These are phyloP conservation scores for Aspergillus vadensis DNA, from an alignment of 2,329 filamentous ascomycete species.

Conservation along the genomic window DNA sequence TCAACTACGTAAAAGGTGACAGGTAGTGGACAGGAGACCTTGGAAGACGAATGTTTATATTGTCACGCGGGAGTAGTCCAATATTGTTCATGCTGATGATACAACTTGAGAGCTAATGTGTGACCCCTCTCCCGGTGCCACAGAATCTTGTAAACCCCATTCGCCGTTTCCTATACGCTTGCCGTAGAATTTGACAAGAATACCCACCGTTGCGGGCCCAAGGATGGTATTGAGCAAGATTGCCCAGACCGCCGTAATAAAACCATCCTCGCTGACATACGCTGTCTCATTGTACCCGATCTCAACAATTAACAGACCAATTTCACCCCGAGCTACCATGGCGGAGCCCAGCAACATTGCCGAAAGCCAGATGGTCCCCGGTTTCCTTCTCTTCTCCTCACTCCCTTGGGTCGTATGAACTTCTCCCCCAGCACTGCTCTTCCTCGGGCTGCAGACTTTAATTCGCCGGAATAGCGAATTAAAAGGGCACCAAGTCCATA, in stretches of 20 bases:
- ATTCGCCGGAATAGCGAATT: background rate
- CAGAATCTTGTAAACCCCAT: conserved; percentile 28
- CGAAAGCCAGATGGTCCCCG: conserved; percentile 18
- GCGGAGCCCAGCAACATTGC: conserved; percentile 33
- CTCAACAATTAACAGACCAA: conserved; percentile 36
- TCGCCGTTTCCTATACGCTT: conserved; percentile 25
- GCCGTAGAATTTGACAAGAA: conserved; percentile 28
- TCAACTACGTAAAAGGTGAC: too few species aligned
- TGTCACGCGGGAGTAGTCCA: too few species aligned
- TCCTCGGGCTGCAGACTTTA: background rate
- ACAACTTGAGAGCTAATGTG: too few species aligned
- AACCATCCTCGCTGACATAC: conserved; percentile 41
- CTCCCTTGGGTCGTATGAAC: too few species aligned
- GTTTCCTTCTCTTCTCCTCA: too few species aligned
- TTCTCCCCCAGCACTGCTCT: background rate
- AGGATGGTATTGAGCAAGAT: conserved; percentile 38
- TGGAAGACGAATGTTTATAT: too few species aligned
- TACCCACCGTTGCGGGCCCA: conserved; percentile 30
- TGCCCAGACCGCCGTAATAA: conserved; percentile 35
- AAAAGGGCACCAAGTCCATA: background rate
- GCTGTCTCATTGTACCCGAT: conserved; percentile 34
- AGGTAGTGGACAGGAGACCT: too few species aligned
- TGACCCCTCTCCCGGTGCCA: too few species aligned
- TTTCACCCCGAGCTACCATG: conserved; percentile 39
- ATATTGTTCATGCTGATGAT: too few species aligned